Evolutionary conservation across 106 monocot genomes (phyloP), one percentile per base, ranked within the genome.

Genomic region (Agapanthus africanus): DNA sequence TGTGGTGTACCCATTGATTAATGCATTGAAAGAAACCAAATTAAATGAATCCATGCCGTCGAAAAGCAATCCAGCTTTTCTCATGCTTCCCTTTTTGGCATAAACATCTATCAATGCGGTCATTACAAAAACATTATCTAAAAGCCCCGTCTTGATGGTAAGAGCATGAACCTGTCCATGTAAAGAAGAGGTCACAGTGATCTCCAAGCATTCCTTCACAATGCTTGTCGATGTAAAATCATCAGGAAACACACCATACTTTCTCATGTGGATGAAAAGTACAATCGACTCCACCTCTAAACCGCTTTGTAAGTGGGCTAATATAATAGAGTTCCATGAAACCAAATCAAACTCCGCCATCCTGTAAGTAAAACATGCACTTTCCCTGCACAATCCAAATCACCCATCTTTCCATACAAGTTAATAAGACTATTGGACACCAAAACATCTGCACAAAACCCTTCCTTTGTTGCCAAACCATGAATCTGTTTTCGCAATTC

Each of bases 271-370:
- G 16, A 73, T 65, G 69, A 90, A 86, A 50, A 81, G 59, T 4
- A 0, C 3, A 31, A 86, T 22, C 1, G 86, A 79, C n/a, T 75
- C 69, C 41, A n/a, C n/a, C n/a, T n/a, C n/a, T n/a, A n/a, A n/a
- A n/a, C n/a, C n/a, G n/a, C n/a, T n/a, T n/a, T n/a, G 80, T 8
- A 57, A 64, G 49, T 70, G 64, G 23, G 54, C 78, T 18, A 84
- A 79, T 68, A 87, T 83, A 67, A 91, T 77, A 10, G 83, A 87
- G 40, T 91, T 91, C 91, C 91, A 91, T 1, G 86, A 84, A 64
- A 91, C 69, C 59, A 82, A 49, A 77, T 91, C 87, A 6, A 69
- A 47, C 3, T 75, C 71, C 6, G 73, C 65, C 32, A 87, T 84
- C 37, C 78, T 83, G 54, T 82, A n/a, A n/a, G n/a, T n/a, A n/a